Base-by-base conservation (phyloP, 2,329 filamentous ascomycete species). In the Mollisiaceae sp. region DNA sequence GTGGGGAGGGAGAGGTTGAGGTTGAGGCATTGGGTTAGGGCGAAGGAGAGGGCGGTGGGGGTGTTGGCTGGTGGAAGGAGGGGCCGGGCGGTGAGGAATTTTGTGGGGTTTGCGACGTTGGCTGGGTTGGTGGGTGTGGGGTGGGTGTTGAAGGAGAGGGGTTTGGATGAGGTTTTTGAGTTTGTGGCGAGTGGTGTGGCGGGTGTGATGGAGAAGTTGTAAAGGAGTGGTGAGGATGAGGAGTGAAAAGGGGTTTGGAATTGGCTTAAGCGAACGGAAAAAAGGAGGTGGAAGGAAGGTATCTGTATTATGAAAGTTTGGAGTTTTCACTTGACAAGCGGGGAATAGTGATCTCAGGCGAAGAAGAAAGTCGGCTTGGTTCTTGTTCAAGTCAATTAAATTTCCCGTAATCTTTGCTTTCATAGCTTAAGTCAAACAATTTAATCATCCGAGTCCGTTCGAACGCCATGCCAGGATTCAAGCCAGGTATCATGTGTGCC, bases 1-100 rank as follows among this genome's bases (percentile, higher is more conserved):
- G 63, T 35, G 50, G 36, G 59, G 41, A 32, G 65, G 62, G 50
- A 41, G 45, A 64, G 54, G n/a, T 50, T n/a, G 11, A 24, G 55
- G 36, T 36, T 41, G 35, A 22, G 55, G 50, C 39, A 56, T n/a
- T 50, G 24, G 57, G 58, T 43, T 22, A 36, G 43, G 22, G 14
- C 27, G 57, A 50, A 54, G 52, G 38, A 41, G 39, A 43, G 15
- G 20, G 41, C 32, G 36, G 11, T 24, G 50, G 39, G 57, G 43
- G 41, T 11, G 20, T 6, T 47, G 57, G 52, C 39, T 57, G 41
- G 38, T 1, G 20, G 20, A 15, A 12, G 39, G 27, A 52, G 36
- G 18, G 64, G 32, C 24, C 27, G 8, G 22, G 58, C 32, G 39
- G 4, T 18, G 14, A 54, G 32, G 36, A 9, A 8, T 35, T 12